Percentiles rank a stretch among this genome's conserved stretches.
These are phyloP conservation scores for Globisporangium yorkense DNA, from an alignment of 352 stramenopile genomes.

Conservation along the genomic window DNA sequence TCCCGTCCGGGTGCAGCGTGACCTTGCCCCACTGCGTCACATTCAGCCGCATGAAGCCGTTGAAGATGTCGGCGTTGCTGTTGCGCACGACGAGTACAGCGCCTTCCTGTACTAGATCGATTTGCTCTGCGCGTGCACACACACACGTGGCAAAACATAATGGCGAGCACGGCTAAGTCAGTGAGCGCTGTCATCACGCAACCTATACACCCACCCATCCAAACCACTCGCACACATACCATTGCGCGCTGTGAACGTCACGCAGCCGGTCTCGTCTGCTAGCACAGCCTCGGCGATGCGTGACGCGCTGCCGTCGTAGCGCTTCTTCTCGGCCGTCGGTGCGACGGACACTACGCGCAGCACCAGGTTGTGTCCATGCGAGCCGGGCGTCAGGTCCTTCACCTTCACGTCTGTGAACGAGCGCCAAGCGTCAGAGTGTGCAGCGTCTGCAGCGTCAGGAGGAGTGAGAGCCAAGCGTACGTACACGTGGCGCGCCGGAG, in stretches of 20 bases:
- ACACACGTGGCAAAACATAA: background rate
- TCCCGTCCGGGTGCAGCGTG: slow-evolving; percentile 53
- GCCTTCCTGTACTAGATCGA: slow-evolving; percentile 53
- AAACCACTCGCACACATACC: slow-evolving; percentile 24
- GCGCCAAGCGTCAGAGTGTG: background rate
- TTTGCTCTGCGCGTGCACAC: slow-evolving; percentile 45
- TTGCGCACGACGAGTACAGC: slow-evolving; percentile 73
- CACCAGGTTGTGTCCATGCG: slow-evolving; percentile 79
- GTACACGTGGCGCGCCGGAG: slow-evolving; percentile 46
- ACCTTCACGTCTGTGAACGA: slow-evolving; percentile 65
- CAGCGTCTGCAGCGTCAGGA: background rate
- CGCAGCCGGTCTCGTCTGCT: slow-evolving; percentile 76
- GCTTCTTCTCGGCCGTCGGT: slow-evolving; percentile 54
- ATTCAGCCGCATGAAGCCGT: slow-evolving; percentile 81
- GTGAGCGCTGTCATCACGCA: background rate
- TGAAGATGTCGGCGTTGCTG: slow-evolving; percentile 78
- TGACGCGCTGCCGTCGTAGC: slow-evolving; percentile 58
- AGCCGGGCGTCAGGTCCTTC: slow-evolving; percentile 60
- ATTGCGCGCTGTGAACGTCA: slow-evolving; percentile 78
- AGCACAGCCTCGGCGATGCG: slow-evolving; percentile 72
- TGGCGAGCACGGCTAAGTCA: background rate
- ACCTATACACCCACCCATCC: background rate
- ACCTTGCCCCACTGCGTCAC: slow-evolving; percentile 86
- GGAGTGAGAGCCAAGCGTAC: background rate
- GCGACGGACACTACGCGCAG: slow-evolving; percentile 64